A percentile compares a stretch with the other conserved stretches of the same genome.
Evolutionary conservation across 2,329 filamentous ascomycete species (phyloP).

Genomic region (Venturiaceae sp.): DNA sequence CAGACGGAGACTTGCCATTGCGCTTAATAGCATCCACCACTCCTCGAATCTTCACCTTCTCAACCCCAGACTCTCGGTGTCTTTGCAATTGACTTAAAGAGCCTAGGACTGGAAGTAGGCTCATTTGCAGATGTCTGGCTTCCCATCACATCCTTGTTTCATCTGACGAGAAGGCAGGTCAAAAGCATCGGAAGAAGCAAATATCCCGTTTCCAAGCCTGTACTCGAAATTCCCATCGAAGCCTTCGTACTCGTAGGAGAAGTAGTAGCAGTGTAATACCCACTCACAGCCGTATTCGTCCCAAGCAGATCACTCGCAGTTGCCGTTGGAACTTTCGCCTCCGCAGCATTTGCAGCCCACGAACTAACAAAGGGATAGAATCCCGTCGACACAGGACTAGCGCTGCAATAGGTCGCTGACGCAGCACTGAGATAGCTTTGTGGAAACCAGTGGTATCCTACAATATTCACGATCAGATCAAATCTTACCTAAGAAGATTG

Average conservation of each 20-base stretch:
- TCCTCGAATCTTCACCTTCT: too few relatives aligned
- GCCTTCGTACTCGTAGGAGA: neutral
- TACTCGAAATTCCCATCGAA: neutral
- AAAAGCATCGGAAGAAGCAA: too few relatives aligned
- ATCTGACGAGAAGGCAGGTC: too few relatives aligned
- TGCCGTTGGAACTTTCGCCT: neutral
- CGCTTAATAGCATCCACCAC: too few relatives aligned
- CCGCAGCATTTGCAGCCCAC: neutral
- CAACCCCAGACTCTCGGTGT: too few relatives aligned
- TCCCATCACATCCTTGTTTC: too few relatives aligned
- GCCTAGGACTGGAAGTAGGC: too few relatives aligned
- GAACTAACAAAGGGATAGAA: neutral
- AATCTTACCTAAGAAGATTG: too few relatives aligned
- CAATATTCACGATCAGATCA: neutral
- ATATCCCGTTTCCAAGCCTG: too few relatives aligned
- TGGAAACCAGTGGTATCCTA: neutral
- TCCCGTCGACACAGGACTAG: neutral
- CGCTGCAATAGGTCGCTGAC: neutral
- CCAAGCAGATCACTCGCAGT: neutral
- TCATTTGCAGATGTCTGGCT: too few relatives aligned
- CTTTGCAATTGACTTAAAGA: too few relatives aligned
- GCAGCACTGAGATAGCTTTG: neutral
- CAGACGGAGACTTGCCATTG: too few relatives aligned
- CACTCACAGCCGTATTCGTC: neutral
- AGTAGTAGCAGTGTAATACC: neutral